Evolutionary conservation across 371 early-diverging fungal genomes (phyloP), one percentile per base, ranked within the genome.

Genomic region (Capillidium heterosporum): DNA sequence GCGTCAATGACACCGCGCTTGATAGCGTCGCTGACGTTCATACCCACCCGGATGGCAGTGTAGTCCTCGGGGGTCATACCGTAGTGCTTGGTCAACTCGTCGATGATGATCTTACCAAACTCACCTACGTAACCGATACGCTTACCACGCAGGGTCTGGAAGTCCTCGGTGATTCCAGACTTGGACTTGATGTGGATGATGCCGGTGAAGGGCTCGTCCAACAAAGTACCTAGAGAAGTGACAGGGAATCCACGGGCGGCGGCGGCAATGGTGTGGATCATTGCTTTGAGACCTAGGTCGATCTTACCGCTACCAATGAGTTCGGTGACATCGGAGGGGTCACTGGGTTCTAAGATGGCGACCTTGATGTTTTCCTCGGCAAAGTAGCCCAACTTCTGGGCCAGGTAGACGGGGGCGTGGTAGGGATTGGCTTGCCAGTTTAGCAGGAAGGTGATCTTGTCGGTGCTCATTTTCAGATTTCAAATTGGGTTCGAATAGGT

Each of bases 221-320:
- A 56, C 23, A 81, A 66, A 3, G 81, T 81, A 21, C 78, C 81
- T 51, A 81, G 69, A 17, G 79, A 74, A 60, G 75, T 75, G 67
- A 81, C 75, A 28, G 69, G 71, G 66, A 74, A 78, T 1, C 81
- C 81, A n/a, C 76, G 59, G 27, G 79, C 78, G 48, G 74, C 75
- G 41, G 73, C 81, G 32, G 78, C 81, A 57, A 81, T 81, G 39
- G 79, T 81, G 57, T 81, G 81, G 60, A 81, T 78, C 79, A 81
- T 81, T 52, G 81, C 79, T 65, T 81, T 81, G 60, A 71, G 72
- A 32, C 76, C 81, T 23, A 81, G 64, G 32, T 81, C 79, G 15
- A 71, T 68, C 59, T 74, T 75, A 32, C 81, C 81, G n/a, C 71
- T 67, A 11, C 78, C 79, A 56, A 78, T 75, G 61, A 77, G 71